Percentiles rank a stretch among this genome's conserved stretches.
These are phyloP conservation scores for Thielaviopsis populi DNA, from an alignment of 2,329 filamentous ascomycete species.

Conservation along the genomic window DNA sequence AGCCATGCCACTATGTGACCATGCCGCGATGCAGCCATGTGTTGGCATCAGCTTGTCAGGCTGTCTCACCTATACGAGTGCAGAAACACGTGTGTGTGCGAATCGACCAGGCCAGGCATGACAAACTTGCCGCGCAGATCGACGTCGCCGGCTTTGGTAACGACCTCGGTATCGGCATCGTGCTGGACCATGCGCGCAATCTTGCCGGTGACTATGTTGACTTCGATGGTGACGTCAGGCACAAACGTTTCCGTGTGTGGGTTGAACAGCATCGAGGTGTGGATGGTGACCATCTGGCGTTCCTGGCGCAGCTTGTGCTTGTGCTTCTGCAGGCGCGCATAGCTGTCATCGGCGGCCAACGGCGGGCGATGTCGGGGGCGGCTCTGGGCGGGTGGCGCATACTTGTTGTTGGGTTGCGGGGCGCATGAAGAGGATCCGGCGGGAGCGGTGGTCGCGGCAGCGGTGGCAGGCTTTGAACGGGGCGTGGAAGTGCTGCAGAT, in stretches of 20 bases:
- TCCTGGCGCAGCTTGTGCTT: slow-evolving; percentile 3
- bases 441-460: not conserved
- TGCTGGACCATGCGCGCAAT: slow-evolving; percentile 26
- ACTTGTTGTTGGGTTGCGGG: not conserved
- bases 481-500: not conserved
- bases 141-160: slow-evolving; percentile 28
- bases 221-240: slow-evolving; percentile 29
- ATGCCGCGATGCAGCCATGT: not conserved
- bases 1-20: too few relatives aligned
- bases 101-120: slow-evolving; percentile 39
- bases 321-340: slow-evolving; percentile 4
- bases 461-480: not conserved
- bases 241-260: slow-evolving; percentile 29
- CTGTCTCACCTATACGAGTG: slow-evolving; percentile 31
- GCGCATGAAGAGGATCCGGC: not conserved
- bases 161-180: slow-evolving; percentile 19
- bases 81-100: slow-evolving; percentile 42
- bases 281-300: slow-evolving; percentile 23
- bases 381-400: not conserved
- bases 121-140: slow-evolving; percentile 39
- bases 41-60: slow-evolving; percentile 16
- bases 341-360: slow-evolving; percentile 4
- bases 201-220: slow-evolving; percentile 27
- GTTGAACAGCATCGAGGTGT: slow-evolving; percentile 35
- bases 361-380: not conserved